phyloP scores from a whole-genome alignment of 352 stramenopile genomes.

The Discostella stelligera region DNA sequence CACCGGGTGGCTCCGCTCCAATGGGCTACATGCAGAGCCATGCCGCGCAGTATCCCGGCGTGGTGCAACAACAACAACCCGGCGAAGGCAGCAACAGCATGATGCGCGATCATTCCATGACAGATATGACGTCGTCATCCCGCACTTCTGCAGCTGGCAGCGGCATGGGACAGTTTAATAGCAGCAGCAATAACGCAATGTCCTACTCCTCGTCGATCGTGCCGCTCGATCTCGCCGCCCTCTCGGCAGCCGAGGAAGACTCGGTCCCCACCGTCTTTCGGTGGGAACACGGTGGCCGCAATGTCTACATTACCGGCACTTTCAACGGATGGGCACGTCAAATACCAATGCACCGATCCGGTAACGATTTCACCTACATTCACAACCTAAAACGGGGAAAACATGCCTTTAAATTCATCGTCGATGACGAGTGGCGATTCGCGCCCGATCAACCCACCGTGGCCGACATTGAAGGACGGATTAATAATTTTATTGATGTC shows the following conservation, averaged over 20 bases:
- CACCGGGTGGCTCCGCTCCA: too few relatives aligned
- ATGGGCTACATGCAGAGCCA: too few relatives aligned
- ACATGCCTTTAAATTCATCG: constrained; percentile 99
- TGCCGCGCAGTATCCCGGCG: constrained; percentile 22
- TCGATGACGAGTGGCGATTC: constrained; percentile 98
- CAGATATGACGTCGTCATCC: constrained; percentile 28
- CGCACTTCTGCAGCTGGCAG: neutral
- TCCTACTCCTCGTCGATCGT: neutral
- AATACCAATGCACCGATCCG: constrained; percentile 98
- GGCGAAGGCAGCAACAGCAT: neutral
- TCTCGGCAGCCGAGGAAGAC: constrained; percentile 71
- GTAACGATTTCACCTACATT: constrained; percentile 99
- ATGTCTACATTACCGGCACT: constrained; percentile 98
- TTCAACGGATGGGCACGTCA: constrained; percentile 98
- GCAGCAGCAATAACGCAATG: constrained; percentile 11
- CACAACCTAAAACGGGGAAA: constrained; percentile 95
- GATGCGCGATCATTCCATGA: constrained; percentile 49
- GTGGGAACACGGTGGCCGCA: constrained; percentile 95
- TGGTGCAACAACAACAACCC: neutral
- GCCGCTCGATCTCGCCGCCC: constrained; percentile 43
- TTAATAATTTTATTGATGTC: constrained; percentile 99
- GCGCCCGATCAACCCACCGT: constrained; percentile 92
- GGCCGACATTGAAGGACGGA: constrained; percentile 96
- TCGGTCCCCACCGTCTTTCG: constrained; percentile 94
- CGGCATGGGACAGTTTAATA: neutral